phyloP scores from a whole-genome alignment of 768 basidiomycete species.

The Amyloporia xantha region DNA sequence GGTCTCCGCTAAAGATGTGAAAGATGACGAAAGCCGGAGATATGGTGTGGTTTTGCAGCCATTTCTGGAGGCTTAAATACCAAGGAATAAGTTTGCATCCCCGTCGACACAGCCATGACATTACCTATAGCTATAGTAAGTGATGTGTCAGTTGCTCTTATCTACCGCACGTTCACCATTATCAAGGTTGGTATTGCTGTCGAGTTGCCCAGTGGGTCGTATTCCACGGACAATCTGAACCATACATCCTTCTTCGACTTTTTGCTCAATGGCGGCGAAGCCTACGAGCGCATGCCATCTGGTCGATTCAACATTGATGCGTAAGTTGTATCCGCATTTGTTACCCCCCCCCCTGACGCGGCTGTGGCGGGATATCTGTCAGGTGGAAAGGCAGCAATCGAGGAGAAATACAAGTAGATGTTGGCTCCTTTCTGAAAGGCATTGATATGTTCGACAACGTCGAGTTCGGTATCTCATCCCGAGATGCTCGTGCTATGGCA shows the following conservation, averaged over 20 bases:
- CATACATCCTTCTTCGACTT: constrained; percentile 32
- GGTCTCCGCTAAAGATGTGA: too few species aligned
- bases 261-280: constrained; percentile 26
- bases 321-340: constrained; percentile 16
- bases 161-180: too few species aligned
- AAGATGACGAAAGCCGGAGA: too few species aligned
- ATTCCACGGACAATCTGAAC: constrained; percentile 23
- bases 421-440: constrained; percentile 34
- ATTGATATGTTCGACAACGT: constrained; percentile 30
- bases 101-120: too few species aligned
- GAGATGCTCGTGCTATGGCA: constrained; percentile 30
- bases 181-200: constrained; percentile 32
- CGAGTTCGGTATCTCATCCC: constrained; percentile 33
- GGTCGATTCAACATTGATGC: constrained; percentile 28
- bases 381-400: background rate
- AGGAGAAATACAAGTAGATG: constrained; percentile 10
- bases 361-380: too few species aligned
- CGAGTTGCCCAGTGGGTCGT: constrained; percentile 31
- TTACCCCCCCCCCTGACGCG: too few species aligned
- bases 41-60: too few species aligned
- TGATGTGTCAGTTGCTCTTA: too few species aligned
- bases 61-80: too few species aligned
- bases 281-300: constrained; percentile 26
- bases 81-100: too few species aligned
- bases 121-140: too few species aligned